phyloP scores from a whole-genome alignment of 164 flowering plant species.

The Chimonanthus praecox region DNA sequence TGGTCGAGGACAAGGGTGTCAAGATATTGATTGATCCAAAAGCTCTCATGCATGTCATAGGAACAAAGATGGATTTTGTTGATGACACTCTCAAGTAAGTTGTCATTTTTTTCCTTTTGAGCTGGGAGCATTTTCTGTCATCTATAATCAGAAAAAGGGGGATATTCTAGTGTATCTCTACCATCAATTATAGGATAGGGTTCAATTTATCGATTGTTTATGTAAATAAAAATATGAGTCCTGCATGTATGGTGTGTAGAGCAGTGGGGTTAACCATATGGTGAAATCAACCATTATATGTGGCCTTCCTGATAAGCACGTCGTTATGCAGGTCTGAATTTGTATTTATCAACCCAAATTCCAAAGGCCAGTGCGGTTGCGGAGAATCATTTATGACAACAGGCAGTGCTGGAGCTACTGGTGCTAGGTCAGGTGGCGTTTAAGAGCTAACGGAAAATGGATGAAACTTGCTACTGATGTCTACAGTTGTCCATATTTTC shows the following conservation, averaged over 20 bases:
- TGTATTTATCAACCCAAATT: constrained; percentile 76
- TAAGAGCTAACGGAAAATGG: not conserved
- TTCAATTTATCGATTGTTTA: no score
- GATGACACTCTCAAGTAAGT: constrained; percentile 82
- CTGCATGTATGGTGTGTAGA: not conserved
- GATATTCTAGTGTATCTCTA: no score
- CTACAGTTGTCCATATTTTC: not conserved
- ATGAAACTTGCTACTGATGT: not conserved
- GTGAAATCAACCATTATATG: not conserved
- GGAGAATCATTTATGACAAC: constrained; percentile 89
- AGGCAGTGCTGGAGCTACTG: constrained; percentile 30
- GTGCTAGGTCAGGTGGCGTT: constrained; percentile 2
- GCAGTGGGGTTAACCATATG: not conserved
- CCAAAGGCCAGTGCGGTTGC: constrained; percentile 81
- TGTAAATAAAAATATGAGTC: not conserved
- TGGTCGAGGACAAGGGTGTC: constrained; percentile 89
- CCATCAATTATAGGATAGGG: no score
- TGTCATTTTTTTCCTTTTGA: no score
- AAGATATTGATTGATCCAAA: constrained; percentile 87
- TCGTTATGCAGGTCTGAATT: constrained; percentile 69
- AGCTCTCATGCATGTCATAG: constrained; percentile 97
- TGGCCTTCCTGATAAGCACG: not conserved
- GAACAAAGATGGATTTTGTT: constrained; percentile 93
- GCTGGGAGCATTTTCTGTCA: no score
- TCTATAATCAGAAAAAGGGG: no score